Evolutionary conservation across 176 grass and related monocot genomes (phyloP).

Genomic region (Triticum dicoccoides): DNA sequence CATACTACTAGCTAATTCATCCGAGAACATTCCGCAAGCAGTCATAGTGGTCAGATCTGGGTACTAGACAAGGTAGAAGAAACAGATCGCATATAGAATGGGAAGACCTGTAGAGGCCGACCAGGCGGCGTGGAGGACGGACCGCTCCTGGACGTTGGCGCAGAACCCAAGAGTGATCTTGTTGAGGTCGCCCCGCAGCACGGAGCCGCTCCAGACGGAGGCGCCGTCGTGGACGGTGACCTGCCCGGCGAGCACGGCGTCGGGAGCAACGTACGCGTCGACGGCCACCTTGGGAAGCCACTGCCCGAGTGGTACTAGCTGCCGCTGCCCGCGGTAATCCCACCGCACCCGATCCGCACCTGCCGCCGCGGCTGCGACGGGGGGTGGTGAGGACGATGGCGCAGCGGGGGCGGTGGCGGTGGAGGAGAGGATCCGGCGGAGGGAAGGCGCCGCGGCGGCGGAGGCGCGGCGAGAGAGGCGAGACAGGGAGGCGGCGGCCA

Average conservation of each 20-base stretch:
- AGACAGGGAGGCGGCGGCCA: conserved; percentile 63
- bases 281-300: conserved; percentile 90
- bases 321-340: conserved; percentile 91
- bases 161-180: conserved; percentile 97
- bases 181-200: conserved; percentile 91
- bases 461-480: conserved; percentile 61
- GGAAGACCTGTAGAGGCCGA: conserved; percentile 65
- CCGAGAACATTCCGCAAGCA: not conserved
- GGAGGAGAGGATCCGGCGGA: conserved; percentile 46
- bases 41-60: conserved; percentile 29
- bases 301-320: conserved; percentile 75
- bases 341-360: conserved; percentile 69
- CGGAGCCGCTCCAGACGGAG: conserved; percentile 88
- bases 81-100: not conserved
- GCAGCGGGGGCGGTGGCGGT: conserved; percentile 20
- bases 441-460: conserved; percentile 17
- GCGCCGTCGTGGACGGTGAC: conserved; percentile 85
- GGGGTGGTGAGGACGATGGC: not conserved
- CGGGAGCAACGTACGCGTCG: conserved; percentile 90
- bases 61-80: not conserved
- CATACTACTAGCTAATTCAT: not conserved
- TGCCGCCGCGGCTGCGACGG: not conserved
- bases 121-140: conserved; percentile 91
- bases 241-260: conserved; percentile 83
- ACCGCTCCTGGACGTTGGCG: conserved; percentile 93